Evolutionary conservation across 1,139 yeast species (phyloP), one percentile per base, ranked within the genome.

Genomic region (Yamadazyma triangularis): DNA sequence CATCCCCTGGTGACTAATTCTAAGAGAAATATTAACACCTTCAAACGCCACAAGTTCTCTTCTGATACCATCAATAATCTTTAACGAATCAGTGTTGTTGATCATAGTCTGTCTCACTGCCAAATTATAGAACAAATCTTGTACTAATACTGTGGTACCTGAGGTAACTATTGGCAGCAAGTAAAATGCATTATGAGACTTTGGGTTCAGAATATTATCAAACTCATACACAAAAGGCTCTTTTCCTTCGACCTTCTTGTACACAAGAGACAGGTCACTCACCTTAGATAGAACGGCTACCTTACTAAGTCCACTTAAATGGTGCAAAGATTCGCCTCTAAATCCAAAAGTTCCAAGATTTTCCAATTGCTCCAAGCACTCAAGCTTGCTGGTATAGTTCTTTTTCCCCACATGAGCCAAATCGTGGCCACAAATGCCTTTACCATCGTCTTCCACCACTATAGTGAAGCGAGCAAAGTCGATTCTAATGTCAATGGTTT

Each of bases 261-360:
- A 29, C 10, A 12, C 15, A 7, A 14, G 8, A 8, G 10, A 23
- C 25, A 4, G 7, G 8, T 14, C n/a, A 2, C 11, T 15, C 3
- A 4, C 11, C 13, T 27, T 26, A 3, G 32, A 27, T 4, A 30
- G 21, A 11, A 33, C 22, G 12, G 13, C 5, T 10, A 27, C 23
- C 4, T 31, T 13, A 11, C 37, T 13, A 4, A 35, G 8, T 4
- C 26, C 25, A 7, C 19, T 16, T 15, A 87, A 73, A 35, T 83
- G 74, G 18, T 84, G 78, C 27, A 88, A 56, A 0, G 95, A 91
- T 50, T 85, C 91, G 6, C 96, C 96, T 39, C 89, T 64, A 48
- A 81, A 86, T 1, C 95, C 95, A 50, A 33, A 42, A 0, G 91
- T 80, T 2, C 56, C 47, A 4, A 79, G 58, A 1, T 54, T 44